Evolutionary conservation across 192 early-diverging fungal genomes (phyloP), one percentile per base, ranked within the genome.

Genomic region (Coemansia sp.): DNA sequence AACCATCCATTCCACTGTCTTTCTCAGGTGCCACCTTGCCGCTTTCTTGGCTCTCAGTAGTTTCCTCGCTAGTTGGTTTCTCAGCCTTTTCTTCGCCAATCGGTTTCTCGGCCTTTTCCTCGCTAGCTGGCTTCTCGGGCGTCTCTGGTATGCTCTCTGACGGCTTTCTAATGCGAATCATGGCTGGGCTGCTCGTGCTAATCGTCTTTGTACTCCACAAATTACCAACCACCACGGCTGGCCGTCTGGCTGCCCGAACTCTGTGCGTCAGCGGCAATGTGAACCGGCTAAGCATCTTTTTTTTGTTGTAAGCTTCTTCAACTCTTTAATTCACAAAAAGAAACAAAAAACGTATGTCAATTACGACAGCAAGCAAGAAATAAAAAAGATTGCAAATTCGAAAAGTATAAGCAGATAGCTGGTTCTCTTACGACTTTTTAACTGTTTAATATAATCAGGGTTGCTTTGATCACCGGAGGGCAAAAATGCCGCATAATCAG

Each of bases 131-230:
- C 41, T 62, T 47, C 35, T 67, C 17, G n/a, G 72, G 58, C 41
- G 56, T 47, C 35, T 67, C 65, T 11, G 60, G 60, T n/a, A 50
- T 35, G 3, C 35, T 47, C 25, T 73, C 62, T 4, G 54, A 67
- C 27, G 64, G 54, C 58, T 72, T 72, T 69, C 55, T 72, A 56
- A 69, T 69, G 50, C 66, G 69, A 10, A 69, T 69, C 72, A 66
- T 66, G 4, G 63, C 43, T 5, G 69, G 52, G 8, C n/a, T 41
- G 0, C 58, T 72, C 1, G 72, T 60, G 29, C 65, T 50, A 35
- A 81, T 19, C 23, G 21, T 48, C 32, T 65, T 60, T 10, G 47
- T 37, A 15, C 27, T 62, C 2, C 43, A 11, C 38, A 58, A 19
- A 5, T 45, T 22, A n/a, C 45, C 53, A 53, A 39, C 51, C 15